Evolutionary conservation across 2,329 filamentous ascomycete genomes (phyloP).

Genomic region (Alternaria hordeiaustralica): DNA sequence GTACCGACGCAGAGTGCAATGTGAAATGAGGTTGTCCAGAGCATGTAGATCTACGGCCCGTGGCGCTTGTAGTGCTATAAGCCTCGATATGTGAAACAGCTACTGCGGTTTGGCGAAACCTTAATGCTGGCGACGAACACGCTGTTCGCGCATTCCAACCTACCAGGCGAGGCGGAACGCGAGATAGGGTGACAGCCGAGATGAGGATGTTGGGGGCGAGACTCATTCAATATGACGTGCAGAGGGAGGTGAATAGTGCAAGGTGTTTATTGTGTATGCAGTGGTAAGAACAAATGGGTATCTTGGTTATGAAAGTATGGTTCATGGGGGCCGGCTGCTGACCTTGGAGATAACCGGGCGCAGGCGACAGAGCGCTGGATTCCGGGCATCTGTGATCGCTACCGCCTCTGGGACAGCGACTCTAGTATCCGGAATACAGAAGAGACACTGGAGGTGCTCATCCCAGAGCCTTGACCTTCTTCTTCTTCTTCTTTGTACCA

Average conservation of each 20-base stretch:
- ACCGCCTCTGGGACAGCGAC: background rate
- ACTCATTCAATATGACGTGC: background rate
- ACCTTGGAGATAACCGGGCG: background rate
- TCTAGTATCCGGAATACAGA: background rate
- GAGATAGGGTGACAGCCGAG: background rate
- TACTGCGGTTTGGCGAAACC: background rate
- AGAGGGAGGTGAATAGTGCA: background rate
- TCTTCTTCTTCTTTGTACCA: slow-evolving; percentile 56
- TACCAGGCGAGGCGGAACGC: slow-evolving; percentile 12
- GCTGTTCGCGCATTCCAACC: background rate
- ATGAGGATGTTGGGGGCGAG: background rate
- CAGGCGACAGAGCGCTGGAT: background rate
- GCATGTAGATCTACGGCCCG: background rate
- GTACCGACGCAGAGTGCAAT: background rate
- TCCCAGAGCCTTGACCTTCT: slow-evolving; percentile 61
- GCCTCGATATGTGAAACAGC: slow-evolving; percentile 15
- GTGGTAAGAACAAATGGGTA: slow-evolving; percentile 1
- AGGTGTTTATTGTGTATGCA: background rate
- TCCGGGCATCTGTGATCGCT: background rate
- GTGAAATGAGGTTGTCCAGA: background rate
- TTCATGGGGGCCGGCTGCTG: background rate
- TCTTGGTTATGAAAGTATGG: background rate
- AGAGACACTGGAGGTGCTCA: slow-evolving; percentile 32
- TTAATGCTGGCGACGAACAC: slow-evolving; percentile 1
- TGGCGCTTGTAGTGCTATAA: slow-evolving; percentile 6